Conservation (phyloP, 257 asterid species). For the Leptodermis oblonga region DNA sequence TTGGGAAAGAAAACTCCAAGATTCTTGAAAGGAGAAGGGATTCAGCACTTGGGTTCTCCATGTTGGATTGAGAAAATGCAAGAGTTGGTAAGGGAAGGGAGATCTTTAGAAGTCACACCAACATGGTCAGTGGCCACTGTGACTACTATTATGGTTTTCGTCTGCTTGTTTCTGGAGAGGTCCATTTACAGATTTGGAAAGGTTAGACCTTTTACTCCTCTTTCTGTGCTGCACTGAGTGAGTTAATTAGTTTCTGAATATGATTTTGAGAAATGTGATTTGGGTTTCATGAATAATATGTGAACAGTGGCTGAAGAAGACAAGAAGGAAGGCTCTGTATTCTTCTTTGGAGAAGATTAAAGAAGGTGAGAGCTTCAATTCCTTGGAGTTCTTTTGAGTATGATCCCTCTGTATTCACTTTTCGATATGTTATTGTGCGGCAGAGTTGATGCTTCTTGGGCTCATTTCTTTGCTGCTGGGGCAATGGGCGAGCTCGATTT, state of each 20-base stretch:
- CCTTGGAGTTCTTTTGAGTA: not conserved
- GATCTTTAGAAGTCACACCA: slow-evolving; percentile 85
- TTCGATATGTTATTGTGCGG: not conserved
- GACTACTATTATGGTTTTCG: slow-evolving; percentile 82
- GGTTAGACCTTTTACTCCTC: slow-evolving; percentile 32
- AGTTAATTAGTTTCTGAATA: slow-evolving; percentile 3
- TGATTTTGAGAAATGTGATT: slow-evolving; percentile 1
- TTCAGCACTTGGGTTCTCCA: not conserved
- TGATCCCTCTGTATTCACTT: not conserved
- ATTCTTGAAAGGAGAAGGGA: not conserved
- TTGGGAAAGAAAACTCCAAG: slow-evolving; percentile 5
- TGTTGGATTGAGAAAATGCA: slow-evolving; percentile 31
- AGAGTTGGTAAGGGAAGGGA: slow-evolving; percentile 57
- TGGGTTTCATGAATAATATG: not conserved
- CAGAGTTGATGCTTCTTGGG: slow-evolving; percentile 93
- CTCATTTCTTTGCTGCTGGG: slow-evolving; percentile 80
- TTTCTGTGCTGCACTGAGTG: not conserved
- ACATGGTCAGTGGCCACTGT: slow-evolving; percentile 97
- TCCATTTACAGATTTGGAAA: slow-evolving; percentile 81
- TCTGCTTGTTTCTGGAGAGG: slow-evolving; percentile 71
- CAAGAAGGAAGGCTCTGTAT: slow-evolving; percentile 76
- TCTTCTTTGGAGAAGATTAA: slow-evolving; percentile 81
- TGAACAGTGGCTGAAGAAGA: slow-evolving; percentile 77
- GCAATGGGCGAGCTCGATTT: slow-evolving; percentile 85
- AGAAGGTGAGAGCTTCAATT: slow-evolving; percentile 47